Conservation (phyloP, 2,329 filamentous ascomycete genomes). For the Knoxdaviesia proteae region DNA sequence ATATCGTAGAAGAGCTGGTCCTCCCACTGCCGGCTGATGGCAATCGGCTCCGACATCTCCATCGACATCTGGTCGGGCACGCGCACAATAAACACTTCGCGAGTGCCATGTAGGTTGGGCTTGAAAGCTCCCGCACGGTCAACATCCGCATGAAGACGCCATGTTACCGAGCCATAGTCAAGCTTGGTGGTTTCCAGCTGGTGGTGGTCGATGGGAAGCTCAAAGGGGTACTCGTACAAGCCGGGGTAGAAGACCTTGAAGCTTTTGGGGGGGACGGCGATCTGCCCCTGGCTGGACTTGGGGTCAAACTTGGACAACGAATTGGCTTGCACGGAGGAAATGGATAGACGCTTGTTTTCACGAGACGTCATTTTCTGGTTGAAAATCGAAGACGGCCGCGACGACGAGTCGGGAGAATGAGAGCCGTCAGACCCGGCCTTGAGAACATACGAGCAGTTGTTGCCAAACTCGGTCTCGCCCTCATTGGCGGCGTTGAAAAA, state of each 20-base stretch:
- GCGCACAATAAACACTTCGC: conserved; percentile 68
- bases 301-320: too few species aligned
- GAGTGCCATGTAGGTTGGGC: conserved; percentile 61
- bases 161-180: conserved; percentile 69
- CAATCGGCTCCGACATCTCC: conserved; percentile 82
- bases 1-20: conserved; percentile 93
- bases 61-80: conserved; percentile 73
- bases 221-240: conserved; percentile 50
- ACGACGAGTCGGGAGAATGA: too few species aligned
- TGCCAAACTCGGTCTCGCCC: conserved; percentile 41
- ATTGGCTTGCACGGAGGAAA: too few species aligned
- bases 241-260: conserved; percentile 73
- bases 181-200: conserved; percentile 77
- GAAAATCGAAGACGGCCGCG: too few species aligned
- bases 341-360: too few species aligned
- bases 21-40: conserved; percentile 84
- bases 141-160: conserved; percentile 67
- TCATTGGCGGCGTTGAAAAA: conserved; percentile 65
- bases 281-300: too few species aligned
- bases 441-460: conserved; percentile 35
- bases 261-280: conserved; percentile 30
- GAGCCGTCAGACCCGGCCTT: conserved; percentile 9
- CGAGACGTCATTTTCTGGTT: too few species aligned
- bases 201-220: conserved; percentile 73
- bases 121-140: conserved; percentile 81